phyloP scores from a whole-genome alignment of 306 rosid species.

The Clitoria ternatea region DNA sequence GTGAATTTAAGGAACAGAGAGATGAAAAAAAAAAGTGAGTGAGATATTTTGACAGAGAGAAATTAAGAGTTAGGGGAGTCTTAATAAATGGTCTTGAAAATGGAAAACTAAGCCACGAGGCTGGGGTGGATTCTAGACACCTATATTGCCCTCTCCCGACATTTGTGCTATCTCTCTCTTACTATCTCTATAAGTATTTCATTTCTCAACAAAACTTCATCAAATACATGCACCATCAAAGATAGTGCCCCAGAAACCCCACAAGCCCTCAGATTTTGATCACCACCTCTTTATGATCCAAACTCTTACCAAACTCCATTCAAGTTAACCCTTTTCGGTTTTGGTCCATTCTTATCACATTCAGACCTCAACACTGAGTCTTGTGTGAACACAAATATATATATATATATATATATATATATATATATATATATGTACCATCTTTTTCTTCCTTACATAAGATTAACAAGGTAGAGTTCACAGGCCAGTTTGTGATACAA shows the following conservation, averaged over 20 bases:
- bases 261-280: constrained; percentile 16
- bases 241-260: constrained; percentile 28
- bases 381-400: neutral
- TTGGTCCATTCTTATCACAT: constrained; percentile 11
- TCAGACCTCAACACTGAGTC: constrained; percentile 9
- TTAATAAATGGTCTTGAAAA: constrained; percentile 25
- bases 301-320: constrained; percentile 28
- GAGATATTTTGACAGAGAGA: constrained; percentile 26
- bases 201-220: constrained; percentile 16
- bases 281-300: neutral
- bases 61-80: constrained; percentile 13
- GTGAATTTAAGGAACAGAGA: constrained; percentile 5
- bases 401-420: too few species aligned
- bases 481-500: neutral
- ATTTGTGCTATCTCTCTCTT: constrained; percentile 41
- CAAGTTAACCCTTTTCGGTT: constrained; percentile 13
- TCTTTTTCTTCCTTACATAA: neutral
- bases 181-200: neutral
- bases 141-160: constrained; percentile 43
- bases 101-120: constrained; percentile 31
- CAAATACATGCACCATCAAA: constrained; percentile 4
- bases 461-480: neutral
- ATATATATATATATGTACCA: too few species aligned
- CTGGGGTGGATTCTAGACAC: constrained; percentile 40
- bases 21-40: constrained; percentile 10